Evolutionary conservation across 1,139 yeast genomes (phyloP).

Genomic region (Taphrina sp.): DNA sequence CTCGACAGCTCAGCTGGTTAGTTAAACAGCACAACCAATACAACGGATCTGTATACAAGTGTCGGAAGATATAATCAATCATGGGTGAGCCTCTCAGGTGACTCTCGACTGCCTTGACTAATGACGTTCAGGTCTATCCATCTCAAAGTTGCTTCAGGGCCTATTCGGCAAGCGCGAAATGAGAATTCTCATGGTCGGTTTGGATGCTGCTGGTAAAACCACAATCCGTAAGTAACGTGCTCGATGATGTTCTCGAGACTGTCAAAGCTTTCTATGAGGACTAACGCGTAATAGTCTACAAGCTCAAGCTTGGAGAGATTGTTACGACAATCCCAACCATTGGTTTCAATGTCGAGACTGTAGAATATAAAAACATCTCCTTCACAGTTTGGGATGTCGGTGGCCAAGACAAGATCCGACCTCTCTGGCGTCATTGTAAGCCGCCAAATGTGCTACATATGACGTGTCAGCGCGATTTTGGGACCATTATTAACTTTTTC

Average conservation of each 20-base stretch:
- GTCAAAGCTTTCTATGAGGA: not conserved
- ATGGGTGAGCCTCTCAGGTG: not conserved
- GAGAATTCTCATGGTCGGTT: slow-evolving; percentile 94
- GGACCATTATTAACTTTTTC: not conserved
- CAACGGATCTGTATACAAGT: too few relatives aligned
- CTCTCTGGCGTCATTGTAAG: slow-evolving; percentile 80
- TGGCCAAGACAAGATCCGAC: slow-evolving; percentile 95
- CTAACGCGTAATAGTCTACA: slow-evolving; percentile 17
- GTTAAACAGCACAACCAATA: not conserved
- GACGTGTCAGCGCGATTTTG: not conserved
- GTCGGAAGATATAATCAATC: too few relatives aligned
- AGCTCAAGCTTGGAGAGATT: slow-evolving; percentile 74
- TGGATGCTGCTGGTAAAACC: slow-evolving; percentile 46
- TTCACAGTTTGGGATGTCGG: slow-evolving; percentile 97
- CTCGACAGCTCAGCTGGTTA: not conserved
- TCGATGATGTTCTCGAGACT: not conserved
- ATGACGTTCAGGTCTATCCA: slow-evolving; percentile 59
- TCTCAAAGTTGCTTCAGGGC: slow-evolving; percentile 84
- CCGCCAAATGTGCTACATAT: not conserved
- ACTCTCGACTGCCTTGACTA: not conserved
- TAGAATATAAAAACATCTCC: slow-evolving; percentile 89
- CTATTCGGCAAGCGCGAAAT: slow-evolving; percentile 60
- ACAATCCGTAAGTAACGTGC: slow-evolving; percentile 55
- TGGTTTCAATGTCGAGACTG: slow-evolving; percentile 84
- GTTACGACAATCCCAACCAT: slow-evolving; percentile 92